These are phyloP conservation scores for Avena sativa DNA, from an alignment of 176 grass and related monocot species.

Conservation along the genomic window DNA sequence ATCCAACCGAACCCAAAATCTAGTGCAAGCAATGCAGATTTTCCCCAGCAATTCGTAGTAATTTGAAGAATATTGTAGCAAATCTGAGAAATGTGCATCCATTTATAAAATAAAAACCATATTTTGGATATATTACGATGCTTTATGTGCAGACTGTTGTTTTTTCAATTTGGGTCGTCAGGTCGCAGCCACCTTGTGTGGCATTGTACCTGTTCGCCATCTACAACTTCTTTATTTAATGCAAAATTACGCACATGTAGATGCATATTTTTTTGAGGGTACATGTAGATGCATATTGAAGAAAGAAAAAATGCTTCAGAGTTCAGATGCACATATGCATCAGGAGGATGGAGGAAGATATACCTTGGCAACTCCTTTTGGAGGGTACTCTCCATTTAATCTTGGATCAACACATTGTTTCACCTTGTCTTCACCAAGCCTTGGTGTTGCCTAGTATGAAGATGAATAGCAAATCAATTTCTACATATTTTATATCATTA, in stretches of 20 bases:
- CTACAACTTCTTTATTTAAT: background rate
- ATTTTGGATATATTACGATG: slow-evolving; percentile 11
- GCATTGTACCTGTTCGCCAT: slow-evolving; percentile 4
- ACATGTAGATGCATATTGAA: background rate
- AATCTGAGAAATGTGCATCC: background rate
- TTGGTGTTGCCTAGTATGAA: slow-evolving; percentile 69
- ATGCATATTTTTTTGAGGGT: background rate
- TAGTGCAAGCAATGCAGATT: background rate
- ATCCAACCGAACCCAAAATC: background rate
- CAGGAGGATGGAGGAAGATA: slow-evolving; percentile 18
- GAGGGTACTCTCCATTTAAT: slow-evolving; percentile 74
- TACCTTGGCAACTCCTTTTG: slow-evolving; percentile 79
- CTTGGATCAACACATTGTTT: slow-evolving; percentile 89
- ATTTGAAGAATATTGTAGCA: background rate
- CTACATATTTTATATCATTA: background rate
- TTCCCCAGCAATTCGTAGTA: background rate
- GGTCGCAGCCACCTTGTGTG: background rate
- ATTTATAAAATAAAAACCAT: background rate
- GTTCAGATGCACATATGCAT: background rate
- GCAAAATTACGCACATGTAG: background rate
- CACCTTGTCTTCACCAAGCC: slow-evolving; percentile 81
- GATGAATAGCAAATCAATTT: slow-evolving; percentile 10
- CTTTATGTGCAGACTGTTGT: background rate
- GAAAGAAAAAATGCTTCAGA: background rate
- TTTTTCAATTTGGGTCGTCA: background rate